Conservation (phyloP, 441 rosid species). For the Lepidium campestre region DNA sequence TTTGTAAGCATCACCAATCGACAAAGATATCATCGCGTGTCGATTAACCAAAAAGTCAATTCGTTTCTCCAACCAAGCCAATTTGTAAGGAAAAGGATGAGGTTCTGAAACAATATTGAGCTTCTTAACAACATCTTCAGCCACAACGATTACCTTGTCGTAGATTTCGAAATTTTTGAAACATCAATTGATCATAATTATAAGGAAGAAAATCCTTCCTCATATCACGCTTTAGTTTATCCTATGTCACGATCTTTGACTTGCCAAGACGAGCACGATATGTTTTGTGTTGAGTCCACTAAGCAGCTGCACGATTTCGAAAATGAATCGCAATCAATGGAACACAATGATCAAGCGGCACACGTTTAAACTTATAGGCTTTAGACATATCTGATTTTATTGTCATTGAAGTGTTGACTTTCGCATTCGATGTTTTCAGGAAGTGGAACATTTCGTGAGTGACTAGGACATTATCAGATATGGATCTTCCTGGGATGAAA, state of each 20-base stretch:
- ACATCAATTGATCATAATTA: neutral
- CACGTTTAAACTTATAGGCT: no score
- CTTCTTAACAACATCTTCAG: neutral
- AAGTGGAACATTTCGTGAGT: no score
- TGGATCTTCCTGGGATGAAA: no score
- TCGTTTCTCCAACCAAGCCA: neutral
- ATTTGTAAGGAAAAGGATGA: neutral
- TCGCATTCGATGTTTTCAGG: no score
- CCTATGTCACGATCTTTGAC: neutral
- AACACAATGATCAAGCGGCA: no score
- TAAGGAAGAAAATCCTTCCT: neutral
- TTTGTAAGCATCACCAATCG: neutral
- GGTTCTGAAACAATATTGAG: neutral
- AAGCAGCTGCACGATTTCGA: neutral
- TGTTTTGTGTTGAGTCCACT: neutral
- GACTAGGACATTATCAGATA: no score
- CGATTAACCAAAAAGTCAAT: no score
- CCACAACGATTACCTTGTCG: neutral
- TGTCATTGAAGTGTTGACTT: no score
- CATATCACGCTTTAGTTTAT: neutral
- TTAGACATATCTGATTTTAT: no score
- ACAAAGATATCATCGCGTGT: neutral
- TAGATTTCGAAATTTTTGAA: neutral
- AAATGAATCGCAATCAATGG: neutral
- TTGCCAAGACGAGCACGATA: neutral